Conservation (phyloP, 805 yeast species). For the Candida pini region DNA sequence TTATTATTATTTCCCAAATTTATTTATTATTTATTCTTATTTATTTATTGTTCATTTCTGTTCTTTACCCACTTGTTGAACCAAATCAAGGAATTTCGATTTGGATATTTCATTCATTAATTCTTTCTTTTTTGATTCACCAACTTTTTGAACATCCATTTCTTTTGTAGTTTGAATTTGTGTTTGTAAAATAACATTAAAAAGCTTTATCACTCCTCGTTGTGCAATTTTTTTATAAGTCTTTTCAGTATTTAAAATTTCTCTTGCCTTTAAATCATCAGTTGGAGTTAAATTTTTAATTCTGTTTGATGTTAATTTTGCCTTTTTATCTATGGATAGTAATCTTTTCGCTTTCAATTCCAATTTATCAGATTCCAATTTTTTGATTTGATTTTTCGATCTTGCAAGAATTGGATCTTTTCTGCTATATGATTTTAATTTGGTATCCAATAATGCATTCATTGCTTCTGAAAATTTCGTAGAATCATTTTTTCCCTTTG, state of each 20-base stretch:
- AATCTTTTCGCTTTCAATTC: slow-evolving; percentile 79
- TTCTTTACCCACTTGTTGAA: slow-evolving; percentile 64
- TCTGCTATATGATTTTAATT: slow-evolving; percentile 82
- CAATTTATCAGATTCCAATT: slow-evolving; percentile 72
- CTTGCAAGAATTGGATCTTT: slow-evolving; percentile 88
- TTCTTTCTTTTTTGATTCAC: slow-evolving; percentile 47
- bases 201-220: slow-evolving; percentile 28
- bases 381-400: slow-evolving; percentile 60
- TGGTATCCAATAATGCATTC: slow-evolving; percentile 76
- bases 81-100: slow-evolving; percentile 83
- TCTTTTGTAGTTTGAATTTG: slow-evolving; percentile 58
- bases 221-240: slow-evolving; percentile 62
- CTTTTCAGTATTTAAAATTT: slow-evolving; percentile 41
- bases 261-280: slow-evolving; percentile 53
- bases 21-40: slow-evolving; percentile 1
- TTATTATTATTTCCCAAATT: not conserved
- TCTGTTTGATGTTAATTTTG: slow-evolving; percentile 59
- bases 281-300: slow-evolving; percentile 61
- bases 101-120: slow-evolving; percentile 75
- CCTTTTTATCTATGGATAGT: slow-evolving; percentile 65
- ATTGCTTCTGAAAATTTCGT: slow-evolving; percentile 77
- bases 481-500: slow-evolving; percentile 65
- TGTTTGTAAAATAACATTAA: slow-evolving; percentile 60
- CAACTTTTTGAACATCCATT: slow-evolving; percentile 36
- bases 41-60: not conserved